Percentiles rank a stretch among this genome's conserved stretches.
These are phyloP conservation scores for Phytophthora rubi DNA, from an alignment of 352 stramenopile genomes.

Conservation along the genomic window DNA sequence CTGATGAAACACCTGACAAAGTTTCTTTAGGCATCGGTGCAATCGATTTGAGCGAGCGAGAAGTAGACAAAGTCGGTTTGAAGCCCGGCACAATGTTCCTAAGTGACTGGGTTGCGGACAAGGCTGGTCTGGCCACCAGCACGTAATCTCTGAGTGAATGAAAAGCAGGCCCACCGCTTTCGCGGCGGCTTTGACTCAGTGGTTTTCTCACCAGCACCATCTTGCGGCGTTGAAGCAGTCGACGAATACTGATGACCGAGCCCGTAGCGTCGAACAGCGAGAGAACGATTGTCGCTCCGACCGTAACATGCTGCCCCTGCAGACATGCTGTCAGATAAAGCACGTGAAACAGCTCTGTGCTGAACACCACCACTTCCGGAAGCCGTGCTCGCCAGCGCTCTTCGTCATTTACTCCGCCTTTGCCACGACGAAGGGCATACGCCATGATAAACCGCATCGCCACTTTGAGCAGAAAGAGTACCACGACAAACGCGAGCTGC, in stretches of 20 bases:
- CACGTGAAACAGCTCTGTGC: constrained; percentile 28
- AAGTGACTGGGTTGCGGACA: background rate
- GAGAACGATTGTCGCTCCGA: constrained; percentile 14
- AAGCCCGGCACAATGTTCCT: background rate
- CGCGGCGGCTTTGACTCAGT: background rate
- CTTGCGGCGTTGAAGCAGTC: background rate
- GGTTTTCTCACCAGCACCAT: background rate
- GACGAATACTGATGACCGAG: constrained; percentile 4
- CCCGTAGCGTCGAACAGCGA: constrained; percentile 5
- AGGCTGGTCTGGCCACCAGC: background rate
- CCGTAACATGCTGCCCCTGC: constrained; percentile 9
- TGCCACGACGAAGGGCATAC: constrained; percentile 8
- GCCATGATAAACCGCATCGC: constrained; percentile 17
- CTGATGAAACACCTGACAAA: background rate
- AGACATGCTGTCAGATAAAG: constrained; percentile 29
- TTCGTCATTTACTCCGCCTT: background rate
- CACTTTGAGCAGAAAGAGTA: constrained; percentile 19
- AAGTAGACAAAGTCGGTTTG: background rate
- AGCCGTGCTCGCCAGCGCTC: constrained; percentile 22
- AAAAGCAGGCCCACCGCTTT: background rate
- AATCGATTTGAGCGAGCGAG: background rate
- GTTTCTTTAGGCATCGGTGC: background rate
- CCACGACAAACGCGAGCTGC: constrained; percentile 19
- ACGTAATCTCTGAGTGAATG: background rate
- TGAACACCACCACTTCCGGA: constrained; percentile 30